Evolutionary conservation across 805 yeast genomes (phyloP), one percentile per base, ranked within the genome.

Genomic region (Myxozyma nipponensis): DNA sequence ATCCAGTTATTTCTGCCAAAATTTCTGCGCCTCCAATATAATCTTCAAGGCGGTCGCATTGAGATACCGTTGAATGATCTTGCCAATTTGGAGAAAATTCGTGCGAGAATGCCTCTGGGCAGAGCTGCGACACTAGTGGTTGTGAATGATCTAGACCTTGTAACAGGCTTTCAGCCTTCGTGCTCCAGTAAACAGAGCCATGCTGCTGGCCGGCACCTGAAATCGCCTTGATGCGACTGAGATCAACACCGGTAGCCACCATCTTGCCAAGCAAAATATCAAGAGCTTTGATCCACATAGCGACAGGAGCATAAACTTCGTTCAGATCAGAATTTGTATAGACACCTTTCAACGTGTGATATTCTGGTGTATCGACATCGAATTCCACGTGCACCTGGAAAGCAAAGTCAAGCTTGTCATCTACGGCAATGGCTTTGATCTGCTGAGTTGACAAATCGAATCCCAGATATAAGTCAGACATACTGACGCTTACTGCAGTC

Each of bases 141-240:
- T 58, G 52, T 0, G 62, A 24, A 0, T 71, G 57, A 13, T 63
- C 54, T 49, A 85, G 67, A 0, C 59, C 51, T 1, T 52, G 39
- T 45, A 88, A 70, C 2, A 73, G 54, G 0, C 57, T 52, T 1
- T 68, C 65, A 0, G 86, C 82, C 5, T 69, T 59, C 3, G 66
- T 22, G 1, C 86, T 75, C 91, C 95, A 86, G 63, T 73, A 89
- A 1, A 90, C 89, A 1, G 95, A 84, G 0, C 96, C 96, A 63
- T 89, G 96, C 63, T 89, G 96, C 68, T 89, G 96, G 49, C 95
- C 84, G 0, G 95, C 87, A 0, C 96, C 96, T 39, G 85, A 77
- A 44, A 89, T 76, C 1, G 85, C 88, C 37, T 61, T 72, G 15
- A 89, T 89, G 36, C 68, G 62, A 1, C 67, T 60, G 59, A 89